A percentile compares a stretch with the other conserved stretches of the same genome.
These are phyloP conservation scores for Metarhizium guizhouense DNA, from an alignment of 2,329 filamentous ascomycete genomes.

Conservation along the genomic window DNA sequence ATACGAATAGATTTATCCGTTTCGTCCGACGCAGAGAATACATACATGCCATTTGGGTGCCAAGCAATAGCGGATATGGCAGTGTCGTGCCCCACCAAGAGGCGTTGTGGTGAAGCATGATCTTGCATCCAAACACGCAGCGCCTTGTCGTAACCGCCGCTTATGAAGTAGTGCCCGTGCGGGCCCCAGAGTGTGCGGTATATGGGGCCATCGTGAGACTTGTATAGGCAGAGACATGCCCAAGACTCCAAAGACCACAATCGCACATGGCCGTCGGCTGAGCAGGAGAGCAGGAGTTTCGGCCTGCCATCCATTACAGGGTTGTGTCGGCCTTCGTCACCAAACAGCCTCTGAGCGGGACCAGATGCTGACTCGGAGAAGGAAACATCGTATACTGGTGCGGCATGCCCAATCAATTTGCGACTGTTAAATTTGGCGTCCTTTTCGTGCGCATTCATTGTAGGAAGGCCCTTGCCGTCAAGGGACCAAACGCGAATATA, in stretches of 20 bases:
- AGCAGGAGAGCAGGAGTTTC: conserved; percentile 77
- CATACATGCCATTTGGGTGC: conserved; percentile 88
- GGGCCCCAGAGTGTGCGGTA: conserved; percentile 87
- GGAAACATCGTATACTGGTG: conserved; percentile 77
- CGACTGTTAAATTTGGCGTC: conserved; percentile 52
- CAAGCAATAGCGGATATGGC: conserved; percentile 87
- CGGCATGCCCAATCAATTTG: conserved; percentile 82
- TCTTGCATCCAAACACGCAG: conserved; percentile 89
- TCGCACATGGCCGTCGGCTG: conserved; percentile 78
- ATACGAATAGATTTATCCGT: conserved; percentile 86
- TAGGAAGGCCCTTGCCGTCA: conserved; percentile 72
- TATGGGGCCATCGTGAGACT: conserved; percentile 82
- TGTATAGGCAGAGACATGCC: conserved; percentile 90
- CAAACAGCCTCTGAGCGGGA: conserved; percentile 39
- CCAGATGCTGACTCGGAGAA: conserved; percentile 68
- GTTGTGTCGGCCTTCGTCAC: conserved; percentile 33
- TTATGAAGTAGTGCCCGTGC: conserved; percentile 90
- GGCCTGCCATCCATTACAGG: conserved; percentile 44
- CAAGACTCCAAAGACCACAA: conserved; percentile 90
- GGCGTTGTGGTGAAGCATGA: conserved; percentile 77
- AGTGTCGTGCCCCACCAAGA: conserved; percentile 88
- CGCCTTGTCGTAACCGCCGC: conserved; percentile 80
- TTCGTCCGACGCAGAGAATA: conserved; percentile 85
- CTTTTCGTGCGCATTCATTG: conserved; percentile 50
- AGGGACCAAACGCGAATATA: conserved; percentile 94